These are phyloP conservation scores for Huntiella decipiens DNA, from an alignment of 2,329 filamentous ascomycete species.

Conservation along the genomic window DNA sequence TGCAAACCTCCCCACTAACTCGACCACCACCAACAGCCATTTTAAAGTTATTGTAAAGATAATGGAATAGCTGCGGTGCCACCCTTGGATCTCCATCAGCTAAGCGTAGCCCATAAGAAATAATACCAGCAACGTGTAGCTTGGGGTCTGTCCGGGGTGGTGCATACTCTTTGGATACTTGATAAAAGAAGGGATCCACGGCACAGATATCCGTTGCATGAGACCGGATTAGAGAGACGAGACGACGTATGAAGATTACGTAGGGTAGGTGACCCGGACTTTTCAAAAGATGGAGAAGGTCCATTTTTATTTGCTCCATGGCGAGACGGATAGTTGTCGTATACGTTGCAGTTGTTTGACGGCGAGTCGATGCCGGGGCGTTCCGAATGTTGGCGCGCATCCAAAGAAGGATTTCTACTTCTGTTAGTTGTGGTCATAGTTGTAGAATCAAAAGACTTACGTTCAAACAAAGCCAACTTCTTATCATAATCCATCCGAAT, in stretches of 20 bases:
- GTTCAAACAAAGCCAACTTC: constrained; percentile 30
- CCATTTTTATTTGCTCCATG: constrained; percentile 35
- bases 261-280: constrained; percentile 24
- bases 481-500: constrained; percentile 27
- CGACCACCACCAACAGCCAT: constrained; percentile 30
- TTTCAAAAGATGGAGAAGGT: constrained; percentile 23
- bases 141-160: constrained; percentile 36
- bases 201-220: constrained; percentile 33
- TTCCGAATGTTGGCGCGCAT: constrained; percentile 31
- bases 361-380: constrained; percentile 19
- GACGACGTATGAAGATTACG: constrained; percentile 30
- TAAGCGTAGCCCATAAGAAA: constrained; percentile 36
- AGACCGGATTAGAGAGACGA: constrained; percentile 34
- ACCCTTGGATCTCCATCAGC: constrained; percentile 31
- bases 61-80: constrained; percentile 33
- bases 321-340: constrained; percentile 24
- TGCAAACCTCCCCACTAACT: constrained; percentile 26
- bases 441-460: constrained; percentile 15
- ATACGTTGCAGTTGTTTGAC: constrained; percentile 22
- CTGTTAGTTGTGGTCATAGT: not conserved
- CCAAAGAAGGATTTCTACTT: constrained; percentile 22
- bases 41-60: constrained; percentile 39
- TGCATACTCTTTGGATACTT: constrained; percentile 35
- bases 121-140: constrained; percentile 34
- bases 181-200: constrained; percentile 36